These are phyloP conservation scores for Lachnellula cervina DNA, from an alignment of 2,329 filamentous ascomycete species.

Conservation along the genomic window DNA sequence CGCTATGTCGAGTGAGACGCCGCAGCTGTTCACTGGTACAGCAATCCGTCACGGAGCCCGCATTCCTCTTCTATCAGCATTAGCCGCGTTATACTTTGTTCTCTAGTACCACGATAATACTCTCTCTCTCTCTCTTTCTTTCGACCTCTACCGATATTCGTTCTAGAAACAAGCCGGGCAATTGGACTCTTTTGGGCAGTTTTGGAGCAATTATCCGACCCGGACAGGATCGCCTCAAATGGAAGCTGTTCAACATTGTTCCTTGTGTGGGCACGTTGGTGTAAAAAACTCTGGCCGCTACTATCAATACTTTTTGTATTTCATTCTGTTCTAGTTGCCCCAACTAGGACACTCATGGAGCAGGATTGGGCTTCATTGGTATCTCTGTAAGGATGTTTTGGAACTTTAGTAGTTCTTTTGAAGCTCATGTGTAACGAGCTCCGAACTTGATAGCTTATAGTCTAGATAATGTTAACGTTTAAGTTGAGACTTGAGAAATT, in stretches of 20 bases:
- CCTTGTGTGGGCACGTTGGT: constrained; percentile 1
- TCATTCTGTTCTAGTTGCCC: constrained; percentile 11
- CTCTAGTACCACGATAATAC: background rate
- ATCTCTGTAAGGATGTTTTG: constrained; percentile 18
- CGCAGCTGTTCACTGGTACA: constrained; percentile 9
- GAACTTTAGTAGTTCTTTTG: constrained; percentile 12
- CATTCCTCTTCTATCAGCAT: constrained; percentile 1
- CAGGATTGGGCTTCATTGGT: constrained; percentile 7
- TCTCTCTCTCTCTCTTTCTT: background rate
- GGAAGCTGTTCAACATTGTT: constrained; percentile 4
- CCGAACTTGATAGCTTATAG: constrained; percentile 5
- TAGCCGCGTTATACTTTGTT: background rate
- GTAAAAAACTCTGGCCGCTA: background rate
- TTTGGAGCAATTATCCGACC: constrained; percentile 1
- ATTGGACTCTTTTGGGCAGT: too few relatives aligned
- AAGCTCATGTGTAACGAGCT: constrained; percentile 7
- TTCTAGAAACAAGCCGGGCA: too few relatives aligned
- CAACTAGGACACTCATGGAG: background rate
- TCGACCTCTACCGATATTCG: background rate
- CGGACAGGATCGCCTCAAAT: background rate
- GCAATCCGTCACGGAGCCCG: background rate
- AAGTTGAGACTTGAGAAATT: background rate
- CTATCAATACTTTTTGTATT: constrained; percentile 12
- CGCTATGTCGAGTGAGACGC: constrained; percentile 4
- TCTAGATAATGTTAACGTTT: constrained; percentile 4